Conservation (phyloP, 768 basidiomycete genomes). For the Boletus coccyginus region DNA sequence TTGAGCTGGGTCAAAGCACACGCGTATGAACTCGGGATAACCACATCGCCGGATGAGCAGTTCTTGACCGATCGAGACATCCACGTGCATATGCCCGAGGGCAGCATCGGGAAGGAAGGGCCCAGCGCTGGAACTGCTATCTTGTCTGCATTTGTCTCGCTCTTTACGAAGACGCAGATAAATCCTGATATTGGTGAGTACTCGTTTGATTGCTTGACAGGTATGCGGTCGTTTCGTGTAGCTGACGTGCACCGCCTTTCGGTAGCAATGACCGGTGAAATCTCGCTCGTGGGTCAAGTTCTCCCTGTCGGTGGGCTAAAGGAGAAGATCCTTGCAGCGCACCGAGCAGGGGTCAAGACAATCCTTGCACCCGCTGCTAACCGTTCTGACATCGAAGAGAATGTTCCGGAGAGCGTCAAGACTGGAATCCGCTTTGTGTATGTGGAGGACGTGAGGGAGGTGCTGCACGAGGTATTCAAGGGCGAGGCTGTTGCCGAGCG, state of each 20-base stretch:
- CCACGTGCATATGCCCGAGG: slow-evolving; percentile 97
- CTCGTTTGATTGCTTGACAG: not conserved
- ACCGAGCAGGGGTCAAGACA: slow-evolving; percentile 94
- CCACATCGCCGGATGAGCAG: slow-evolving; percentile 63
- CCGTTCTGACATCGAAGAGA: slow-evolving; percentile 93
- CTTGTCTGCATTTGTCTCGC: slow-evolving; percentile 83
- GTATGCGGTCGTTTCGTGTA: not conserved
- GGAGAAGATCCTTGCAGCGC: slow-evolving; percentile 95
- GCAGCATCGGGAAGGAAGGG: slow-evolving; percentile 91
- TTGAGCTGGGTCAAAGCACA: slow-evolving; percentile 92
- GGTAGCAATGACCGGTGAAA: slow-evolving; percentile 96
- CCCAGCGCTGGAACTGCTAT: slow-evolving; percentile 97
- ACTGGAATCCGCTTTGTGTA: slow-evolving; percentile 93
- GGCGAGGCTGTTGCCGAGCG: slow-evolving; percentile 55
- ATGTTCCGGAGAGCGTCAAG: slow-evolving; percentile 95
- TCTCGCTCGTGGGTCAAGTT: slow-evolving; percentile 94
- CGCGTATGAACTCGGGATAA: slow-evolving; percentile 87
- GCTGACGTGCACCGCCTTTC: not conserved
- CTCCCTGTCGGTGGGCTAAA: slow-evolving; percentile 95
- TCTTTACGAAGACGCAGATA: slow-evolving; percentile 84
- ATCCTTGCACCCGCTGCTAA: slow-evolving; percentile 86
- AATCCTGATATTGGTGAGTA: slow-evolving; percentile 82
- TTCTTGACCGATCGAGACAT: slow-evolving; percentile 85
- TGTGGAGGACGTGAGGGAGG: slow-evolving; percentile 90
- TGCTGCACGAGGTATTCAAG: slow-evolving; percentile 82